Percentiles rank a stretch among this genome's conserved stretches.
Conservation (phyloP, 257 asterid species). For the Solanum piurae region DNA sequence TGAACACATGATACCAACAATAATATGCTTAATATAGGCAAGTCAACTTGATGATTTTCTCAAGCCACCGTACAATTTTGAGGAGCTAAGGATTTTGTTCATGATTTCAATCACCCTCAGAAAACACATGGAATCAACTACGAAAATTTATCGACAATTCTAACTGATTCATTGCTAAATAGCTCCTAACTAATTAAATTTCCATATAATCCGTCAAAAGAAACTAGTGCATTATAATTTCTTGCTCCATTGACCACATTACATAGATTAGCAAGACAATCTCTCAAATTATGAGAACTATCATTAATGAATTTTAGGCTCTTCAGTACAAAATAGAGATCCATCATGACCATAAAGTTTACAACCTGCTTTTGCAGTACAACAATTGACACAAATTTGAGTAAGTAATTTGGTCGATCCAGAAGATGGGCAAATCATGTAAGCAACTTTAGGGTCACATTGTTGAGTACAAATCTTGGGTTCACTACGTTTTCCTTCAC, state of each 20-base stretch:
- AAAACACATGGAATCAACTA: not conserved
- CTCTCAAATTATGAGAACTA: not conserved
- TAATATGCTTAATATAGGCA: too few relatives aligned
- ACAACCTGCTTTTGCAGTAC: not conserved
- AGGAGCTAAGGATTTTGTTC: too few relatives aligned
- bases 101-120: not conserved
- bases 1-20: too few relatives aligned
- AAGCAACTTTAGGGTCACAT: not conserved
- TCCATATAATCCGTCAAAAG: not conserved
- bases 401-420: not conserved
- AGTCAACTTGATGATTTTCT: too few relatives aligned
- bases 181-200: not conserved
- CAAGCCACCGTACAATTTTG: too few relatives aligned
- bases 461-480: too few relatives aligned
- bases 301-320: not conserved
- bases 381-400: not conserved
- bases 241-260: not conserved
- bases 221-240: not conserved
- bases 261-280: not conserved
- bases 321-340: not conserved
- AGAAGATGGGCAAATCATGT: not conserved
- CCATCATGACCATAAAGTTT: not conserved
- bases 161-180: too few relatives aligned
- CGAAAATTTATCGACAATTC: not conserved
- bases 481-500: too few relatives aligned